phyloP scores from a whole-genome alignment of 352 stramenopile species.

The Phytophthora tubulina region DNA sequence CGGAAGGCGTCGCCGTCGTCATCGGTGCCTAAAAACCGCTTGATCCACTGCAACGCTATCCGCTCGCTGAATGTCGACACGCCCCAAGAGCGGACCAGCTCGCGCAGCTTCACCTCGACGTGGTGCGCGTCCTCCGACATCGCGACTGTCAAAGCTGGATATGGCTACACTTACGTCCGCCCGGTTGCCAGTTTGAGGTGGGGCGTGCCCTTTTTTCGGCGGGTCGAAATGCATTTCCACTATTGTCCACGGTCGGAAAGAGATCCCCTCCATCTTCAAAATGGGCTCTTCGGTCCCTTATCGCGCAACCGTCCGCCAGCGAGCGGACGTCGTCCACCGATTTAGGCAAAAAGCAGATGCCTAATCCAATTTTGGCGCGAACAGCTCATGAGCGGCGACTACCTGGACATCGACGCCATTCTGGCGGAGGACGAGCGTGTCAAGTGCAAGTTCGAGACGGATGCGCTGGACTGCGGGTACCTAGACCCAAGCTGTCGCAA shows the following conservation, averaged over 20 bases:
- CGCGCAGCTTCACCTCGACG: conserved; percentile 52
- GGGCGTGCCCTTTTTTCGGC: too few species aligned
- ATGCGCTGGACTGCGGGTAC: conserved; percentile 77
- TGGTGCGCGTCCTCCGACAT: conserved; percentile 12
- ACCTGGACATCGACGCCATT: conserved; percentile 83
- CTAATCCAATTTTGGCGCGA: conserved; percentile 21
- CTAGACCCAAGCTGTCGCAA: conserved; percentile 74
- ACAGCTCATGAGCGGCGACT: conserved; percentile 25
- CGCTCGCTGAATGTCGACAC: conserved; percentile 75
- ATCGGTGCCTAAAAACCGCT: conserved; percentile 39
- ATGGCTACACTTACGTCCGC: conserved; percentile 16
- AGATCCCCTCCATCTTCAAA: not conserved
- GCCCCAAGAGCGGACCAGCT: conserved; percentile 64
- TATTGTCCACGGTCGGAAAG: too few species aligned
- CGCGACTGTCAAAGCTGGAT: conserved; percentile 5
- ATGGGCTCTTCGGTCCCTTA: too few species aligned
- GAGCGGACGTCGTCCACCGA: too few species aligned
- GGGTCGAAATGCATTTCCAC: too few species aligned
- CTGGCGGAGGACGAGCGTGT: conserved; percentile 84
- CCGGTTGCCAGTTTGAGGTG: too few species aligned
- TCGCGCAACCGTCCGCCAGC: too few species aligned
- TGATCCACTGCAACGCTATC: conserved; percentile 72
- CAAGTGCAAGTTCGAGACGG: conserved; percentile 78
- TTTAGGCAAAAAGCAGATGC: too few species aligned
- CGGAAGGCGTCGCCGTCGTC: conserved; percentile 40